Conservation (phyloP, 495 filamentous ascomycete species). For the Aspergillus leporis region DNA sequence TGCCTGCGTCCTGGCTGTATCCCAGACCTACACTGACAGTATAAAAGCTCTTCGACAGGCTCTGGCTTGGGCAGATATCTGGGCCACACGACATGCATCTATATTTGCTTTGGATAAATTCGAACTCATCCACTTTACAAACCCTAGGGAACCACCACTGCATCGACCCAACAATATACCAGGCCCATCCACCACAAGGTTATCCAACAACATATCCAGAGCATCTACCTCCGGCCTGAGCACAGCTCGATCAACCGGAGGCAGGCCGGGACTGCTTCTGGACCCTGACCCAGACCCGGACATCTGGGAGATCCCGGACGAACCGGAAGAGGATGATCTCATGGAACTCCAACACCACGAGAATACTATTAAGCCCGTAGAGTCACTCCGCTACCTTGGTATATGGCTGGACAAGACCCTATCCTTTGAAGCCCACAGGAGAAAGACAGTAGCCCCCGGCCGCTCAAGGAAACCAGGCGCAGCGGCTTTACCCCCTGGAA, state of each 20-base stretch:
- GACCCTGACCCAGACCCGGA: background rate
- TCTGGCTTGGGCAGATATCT: slow-evolving; percentile 7
- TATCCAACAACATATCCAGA: too few relatives aligned
- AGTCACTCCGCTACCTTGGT: slow-evolving; percentile 7
- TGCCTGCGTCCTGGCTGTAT: slow-evolving; percentile 7
- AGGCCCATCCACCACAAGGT: too few relatives aligned
- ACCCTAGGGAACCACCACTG: slow-evolving; percentile 4
- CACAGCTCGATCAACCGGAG: too few relatives aligned
- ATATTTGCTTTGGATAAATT: slow-evolving; percentile 21
- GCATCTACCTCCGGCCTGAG: too few relatives aligned
- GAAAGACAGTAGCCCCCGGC: slow-evolving; percentile 11
- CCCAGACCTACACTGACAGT: slow-evolving; percentile 2
- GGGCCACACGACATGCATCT: slow-evolving; percentile 16
- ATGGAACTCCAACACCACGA: background rate
- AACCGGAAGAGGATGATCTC: background rate
- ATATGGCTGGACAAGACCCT: slow-evolving; percentile 23
- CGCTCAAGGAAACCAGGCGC: background rate
- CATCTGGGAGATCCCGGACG: background rate
- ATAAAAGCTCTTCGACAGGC: slow-evolving; percentile 5
- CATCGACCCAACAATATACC: too few relatives aligned
- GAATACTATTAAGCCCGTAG: background rate
- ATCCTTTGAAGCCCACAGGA: slow-evolving; percentile 10
- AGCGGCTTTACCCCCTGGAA: slow-evolving; percentile 15
- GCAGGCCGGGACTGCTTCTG: too few relatives aligned
- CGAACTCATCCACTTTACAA: slow-evolving; percentile 18